These are phyloP conservation scores for Phialophora chinensis DNA, from an alignment of 2,329 filamentous ascomycete genomes.

Conservation along the genomic window DNA sequence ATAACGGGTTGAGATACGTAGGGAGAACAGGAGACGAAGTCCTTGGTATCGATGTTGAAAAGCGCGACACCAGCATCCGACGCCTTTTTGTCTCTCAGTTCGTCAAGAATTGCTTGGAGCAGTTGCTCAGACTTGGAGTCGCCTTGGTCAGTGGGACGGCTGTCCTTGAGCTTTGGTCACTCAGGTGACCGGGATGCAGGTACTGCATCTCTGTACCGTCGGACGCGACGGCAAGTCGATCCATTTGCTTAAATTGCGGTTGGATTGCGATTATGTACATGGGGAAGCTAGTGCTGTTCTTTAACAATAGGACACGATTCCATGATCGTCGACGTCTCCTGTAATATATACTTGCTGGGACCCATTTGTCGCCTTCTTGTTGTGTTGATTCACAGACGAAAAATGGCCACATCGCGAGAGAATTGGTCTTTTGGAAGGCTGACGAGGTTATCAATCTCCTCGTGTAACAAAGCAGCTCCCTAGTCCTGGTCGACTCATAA, in stretches of 20 bases:
- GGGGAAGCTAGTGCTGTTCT: not conserved
- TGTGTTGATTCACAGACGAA: not conserved
- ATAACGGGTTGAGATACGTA: not conserved
- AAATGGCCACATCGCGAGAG: not conserved
- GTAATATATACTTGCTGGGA: not conserved
- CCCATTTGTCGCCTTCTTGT: too few species aligned
- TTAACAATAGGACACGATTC: not conserved
- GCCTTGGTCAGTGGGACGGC: not conserved
- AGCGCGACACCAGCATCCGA: not conserved
- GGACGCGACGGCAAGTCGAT: not conserved
- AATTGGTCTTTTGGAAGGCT: slow-evolving; percentile 6
- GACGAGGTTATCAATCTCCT: slow-evolving; percentile 9
- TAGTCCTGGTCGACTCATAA: not conserved
- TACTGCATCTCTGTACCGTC: slow-evolving; percentile 6
- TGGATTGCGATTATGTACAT: not conserved
- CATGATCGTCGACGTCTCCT: not conserved
- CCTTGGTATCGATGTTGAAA: not conserved
- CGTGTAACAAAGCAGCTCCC: not conserved
- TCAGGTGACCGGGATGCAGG: not conserved
- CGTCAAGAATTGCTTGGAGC: slow-evolving; percentile 3
- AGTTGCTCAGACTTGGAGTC: slow-evolving; percentile 7
- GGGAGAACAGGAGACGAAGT: not conserved
- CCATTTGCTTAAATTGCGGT: not conserved
- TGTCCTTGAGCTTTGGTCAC: not conserved
- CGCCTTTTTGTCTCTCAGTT: not conserved